Evolutionary conservation across 1,284 basidiomycete species (phyloP).

Genomic region (Sanghuangporus baumii): DNA sequence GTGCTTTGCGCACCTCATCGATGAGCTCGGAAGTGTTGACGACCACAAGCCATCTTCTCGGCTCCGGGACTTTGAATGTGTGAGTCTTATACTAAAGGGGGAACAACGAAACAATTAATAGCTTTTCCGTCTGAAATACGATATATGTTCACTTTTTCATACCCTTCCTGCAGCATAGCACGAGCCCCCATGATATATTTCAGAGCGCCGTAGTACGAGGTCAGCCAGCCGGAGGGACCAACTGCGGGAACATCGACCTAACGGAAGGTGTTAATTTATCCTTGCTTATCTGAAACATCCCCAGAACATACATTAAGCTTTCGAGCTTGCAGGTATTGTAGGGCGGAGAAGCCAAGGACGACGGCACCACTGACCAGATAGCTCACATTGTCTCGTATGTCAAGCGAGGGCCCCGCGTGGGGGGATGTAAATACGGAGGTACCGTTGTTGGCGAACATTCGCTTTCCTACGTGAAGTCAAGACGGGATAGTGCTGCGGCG

Average conservation of each 20-base stretch:
- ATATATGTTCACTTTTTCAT: slow-evolving; percentile 5
- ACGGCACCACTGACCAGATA: background rate
- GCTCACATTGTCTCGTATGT: background rate
- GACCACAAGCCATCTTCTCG: slow-evolving; percentile 29
- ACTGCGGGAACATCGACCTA: slow-evolving; percentile 9
- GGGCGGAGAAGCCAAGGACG: background rate
- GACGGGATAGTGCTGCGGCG: background rate
- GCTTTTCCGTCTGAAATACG: background rate
- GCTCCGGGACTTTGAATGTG: slow-evolving; percentile 30
- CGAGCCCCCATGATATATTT: slow-evolving; percentile 3
- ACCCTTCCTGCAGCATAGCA: slow-evolving; percentile 11
- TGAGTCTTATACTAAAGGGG: slow-evolving; percentile 6
- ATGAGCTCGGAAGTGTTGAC: slow-evolving; percentile 28
- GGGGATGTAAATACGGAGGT: background rate
- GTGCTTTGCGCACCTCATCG: slow-evolving; percentile 31
- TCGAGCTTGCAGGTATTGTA: slow-evolving; percentile 10
- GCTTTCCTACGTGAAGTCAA: background rate
- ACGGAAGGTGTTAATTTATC: background rate
- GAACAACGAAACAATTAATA: too few species aligned
- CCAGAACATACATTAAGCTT: slow-evolving; percentile 6
- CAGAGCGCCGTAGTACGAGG: slow-evolving; percentile 11
- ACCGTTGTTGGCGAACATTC: background rate
- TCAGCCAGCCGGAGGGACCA: slow-evolving; percentile 10
- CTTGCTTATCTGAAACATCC: too few species aligned
- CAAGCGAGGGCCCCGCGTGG: background rate